Percentiles rank a stretch among this genome's conserved stretches.
Conservation (phyloP, 495 filamentous ascomycete genomes). For the Ascodesmis nigricans region DNA sequence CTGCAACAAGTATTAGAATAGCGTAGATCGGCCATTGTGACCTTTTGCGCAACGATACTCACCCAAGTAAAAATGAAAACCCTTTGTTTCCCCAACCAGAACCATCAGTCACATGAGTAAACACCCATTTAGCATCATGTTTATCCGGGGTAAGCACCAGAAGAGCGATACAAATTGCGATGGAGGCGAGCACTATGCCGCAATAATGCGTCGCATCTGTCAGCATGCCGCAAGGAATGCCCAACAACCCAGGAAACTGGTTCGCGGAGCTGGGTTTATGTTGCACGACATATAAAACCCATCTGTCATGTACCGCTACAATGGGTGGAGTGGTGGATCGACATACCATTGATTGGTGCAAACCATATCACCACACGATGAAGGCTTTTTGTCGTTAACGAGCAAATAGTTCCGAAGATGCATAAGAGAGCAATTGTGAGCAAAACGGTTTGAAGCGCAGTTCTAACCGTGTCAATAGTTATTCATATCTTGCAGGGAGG, state of each 20-base stretch:
- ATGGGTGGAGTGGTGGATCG: background rate
- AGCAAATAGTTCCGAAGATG: slow-evolving; percentile 40
- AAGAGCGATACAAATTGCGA: slow-evolving; percentile 40
- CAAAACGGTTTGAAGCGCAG: slow-evolving; percentile 39
- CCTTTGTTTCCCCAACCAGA: slow-evolving; percentile 42
- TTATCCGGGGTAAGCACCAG: slow-evolving; percentile 41
- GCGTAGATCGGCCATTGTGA: background rate
- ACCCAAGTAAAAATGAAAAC: slow-evolving; percentile 42
- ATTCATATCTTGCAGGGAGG: background rate
- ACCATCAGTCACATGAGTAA: slow-evolving; percentile 41
- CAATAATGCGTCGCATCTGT: too few species aligned
- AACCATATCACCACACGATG: slow-evolving; percentile 48
- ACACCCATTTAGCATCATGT: slow-evolving; percentile 41
- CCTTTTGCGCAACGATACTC: background rate
- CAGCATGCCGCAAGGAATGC: too few species aligned
- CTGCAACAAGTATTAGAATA: slow-evolving; percentile 6
- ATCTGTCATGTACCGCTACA: too few species aligned
- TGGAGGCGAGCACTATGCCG: slow-evolving; percentile 29
- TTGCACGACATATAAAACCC: too few species aligned
- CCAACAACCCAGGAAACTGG: too few species aligned
- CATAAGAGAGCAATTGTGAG: slow-evolving; percentile 36
- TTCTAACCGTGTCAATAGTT: slow-evolving; percentile 24
- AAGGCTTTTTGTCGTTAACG: slow-evolving; percentile 39
- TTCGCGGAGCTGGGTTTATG: too few species aligned
- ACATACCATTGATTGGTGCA: slow-evolving; percentile 46